Evolutionary conservation across 2,329 filamentous ascomycete genomes (phyloP).

Genomic region (Fusarium sp.): DNA sequence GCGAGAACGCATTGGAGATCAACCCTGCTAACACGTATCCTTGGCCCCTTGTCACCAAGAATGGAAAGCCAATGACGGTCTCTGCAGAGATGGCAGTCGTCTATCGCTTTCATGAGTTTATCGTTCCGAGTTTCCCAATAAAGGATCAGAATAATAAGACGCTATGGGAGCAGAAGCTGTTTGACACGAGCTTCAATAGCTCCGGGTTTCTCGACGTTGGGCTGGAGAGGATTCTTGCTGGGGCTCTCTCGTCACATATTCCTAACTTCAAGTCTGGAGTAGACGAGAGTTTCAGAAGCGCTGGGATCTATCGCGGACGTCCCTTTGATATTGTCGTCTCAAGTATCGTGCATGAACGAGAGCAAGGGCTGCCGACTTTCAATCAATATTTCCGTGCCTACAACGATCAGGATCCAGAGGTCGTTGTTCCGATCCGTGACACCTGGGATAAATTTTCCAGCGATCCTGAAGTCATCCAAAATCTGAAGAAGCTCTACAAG

Average conservation of each 20-base stretch:
- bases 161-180: not conserved
- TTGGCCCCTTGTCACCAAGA: not conserved
- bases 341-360: not conserved
- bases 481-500: not conserved
- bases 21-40: not conserved
- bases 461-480: not conserved
- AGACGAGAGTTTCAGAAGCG: not conserved
- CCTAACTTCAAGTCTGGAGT: not conserved
- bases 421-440: accelerated
- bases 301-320: accelerated
- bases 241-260: not conserved
- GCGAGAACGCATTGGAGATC: not conserved
- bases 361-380: not conserved
- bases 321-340: not conserved
- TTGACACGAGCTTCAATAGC: not conserved
- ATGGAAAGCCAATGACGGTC: not conserved
- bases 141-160: not conserved
- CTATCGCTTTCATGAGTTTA: not conserved
- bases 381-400: not conserved
- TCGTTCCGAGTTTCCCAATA: not conserved
- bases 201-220: accelerated
- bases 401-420: not conserved
- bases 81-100: not conserved
- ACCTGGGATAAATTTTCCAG: accelerated
- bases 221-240: not conserved